Evolutionary conservation across 805 yeast genomes (phyloP).

Genomic region (Wickerhamomyces hampshirensis): DNA sequence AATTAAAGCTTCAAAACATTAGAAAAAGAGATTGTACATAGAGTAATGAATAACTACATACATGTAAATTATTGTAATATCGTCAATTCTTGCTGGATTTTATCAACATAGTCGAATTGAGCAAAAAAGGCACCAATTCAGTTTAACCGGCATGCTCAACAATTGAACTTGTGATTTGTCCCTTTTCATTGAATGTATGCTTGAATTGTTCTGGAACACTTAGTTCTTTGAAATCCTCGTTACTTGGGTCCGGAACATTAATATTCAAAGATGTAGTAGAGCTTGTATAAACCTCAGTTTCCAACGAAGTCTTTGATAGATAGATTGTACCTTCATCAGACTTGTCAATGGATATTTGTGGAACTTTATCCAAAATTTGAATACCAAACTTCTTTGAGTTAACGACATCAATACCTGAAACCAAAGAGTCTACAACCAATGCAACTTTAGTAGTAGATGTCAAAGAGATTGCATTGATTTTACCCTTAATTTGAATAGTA

Average conservation of each 20-base stretch:
- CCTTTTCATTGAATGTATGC: conserved; percentile 55
- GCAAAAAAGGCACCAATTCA: no score
- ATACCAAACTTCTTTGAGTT: conserved; percentile 77
- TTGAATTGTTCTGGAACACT: conserved; percentile 91
- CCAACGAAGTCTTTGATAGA: conserved; percentile 65
- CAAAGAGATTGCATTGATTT: conserved; percentile 82
- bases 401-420: conserved; percentile 84
- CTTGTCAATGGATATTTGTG: conserved; percentile 84
- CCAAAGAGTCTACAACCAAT: conserved; percentile 75
- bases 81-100: no score
- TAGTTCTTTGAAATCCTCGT: conserved; percentile 70
- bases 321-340: conserved; percentile 82
- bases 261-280: conserved; percentile 82
- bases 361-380: conserved; percentile 78
- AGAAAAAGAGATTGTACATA: no score
- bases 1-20: conserved; percentile 36
- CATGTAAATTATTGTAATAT: no score
- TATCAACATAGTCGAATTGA: no score
- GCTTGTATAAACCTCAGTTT: conserved; percentile 76
- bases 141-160: conserved; percentile 76
- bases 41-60: not conserved
- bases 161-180: conserved; percentile 61
- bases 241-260: conserved; percentile 70
- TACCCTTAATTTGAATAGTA: conserved; percentile 82
- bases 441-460: conserved; percentile 70